Evolutionary conservation across 2,329 filamentous ascomycete species (phyloP), one percentile per base, ranked within the genome.

Genomic region (Aspergillus udagawae): DNA sequence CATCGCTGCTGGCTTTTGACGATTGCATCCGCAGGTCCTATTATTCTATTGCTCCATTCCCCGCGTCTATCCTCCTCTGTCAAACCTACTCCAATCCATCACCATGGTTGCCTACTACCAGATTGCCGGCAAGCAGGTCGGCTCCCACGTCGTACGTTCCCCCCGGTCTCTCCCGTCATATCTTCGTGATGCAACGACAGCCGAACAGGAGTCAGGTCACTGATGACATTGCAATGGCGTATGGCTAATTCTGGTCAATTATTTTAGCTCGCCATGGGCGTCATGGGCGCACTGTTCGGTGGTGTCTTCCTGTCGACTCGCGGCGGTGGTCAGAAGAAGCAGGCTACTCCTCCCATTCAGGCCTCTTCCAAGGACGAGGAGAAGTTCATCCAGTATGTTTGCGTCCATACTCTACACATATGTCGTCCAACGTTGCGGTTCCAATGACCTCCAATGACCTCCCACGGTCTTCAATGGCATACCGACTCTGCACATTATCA

Each of bases 361-460:
- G 85, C 85, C 53, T 77, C 79, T 68, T 86, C 82, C 77, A 86
- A 86, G 75, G 85, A 87, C 65, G 85, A 88, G 77, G 85, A 87
- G 77, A 81, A 81, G 69, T 88, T 87, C 74, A 85, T 88, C 70
- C 82, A 86, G 85, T 88, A 82, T 49, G 21, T 7, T 32, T 25
- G n/a, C 35, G 38, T n/a, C 14, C 32, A 6, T 28, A n/a, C 12
- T 17, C 32, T 32, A 17, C 14, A 17, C 32, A 35, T 7, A 17
- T 35, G 4, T 38, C 3, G 14, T 38, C 14, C 14, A 38, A 49
- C 42, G 20, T 25, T 25, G 42, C 27, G 14, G 12, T 14, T 14
- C 32, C 41, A 44, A 23, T 20, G 14, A 2, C 17, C 10, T 23
- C 41, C n/a, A 9, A 8, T 12, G 14, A 3, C 38, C 4, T 21